Evolutionary conservation across 345 rosid genomes (phyloP).

Genomic region (Hypericum perforatum): DNA sequence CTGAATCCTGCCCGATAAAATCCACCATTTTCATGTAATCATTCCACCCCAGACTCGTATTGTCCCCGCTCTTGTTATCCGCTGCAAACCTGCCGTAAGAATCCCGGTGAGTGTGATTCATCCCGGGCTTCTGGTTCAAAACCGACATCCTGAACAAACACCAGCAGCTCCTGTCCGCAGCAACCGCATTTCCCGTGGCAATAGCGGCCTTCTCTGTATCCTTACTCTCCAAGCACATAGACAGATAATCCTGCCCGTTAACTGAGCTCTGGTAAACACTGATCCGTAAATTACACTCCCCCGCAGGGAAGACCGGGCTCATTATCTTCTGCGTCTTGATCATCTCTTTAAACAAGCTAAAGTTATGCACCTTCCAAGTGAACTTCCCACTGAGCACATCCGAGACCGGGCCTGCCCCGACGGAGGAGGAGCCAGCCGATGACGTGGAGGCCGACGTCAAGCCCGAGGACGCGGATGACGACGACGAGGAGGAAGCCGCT

Average conservation of each 20-base stretch:
- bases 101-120: slow-evolving; percentile 84
- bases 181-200: slow-evolving; percentile 47
- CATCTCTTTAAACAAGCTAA: slow-evolving; percentile 93
- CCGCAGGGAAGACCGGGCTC: slow-evolving; percentile 97
- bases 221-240: slow-evolving; percentile 98
- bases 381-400: slow-evolving; percentile 92
- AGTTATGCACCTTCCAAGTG: slow-evolving; percentile 96
- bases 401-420: slow-evolving; percentile 47
- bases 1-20: slow-evolving; percentile 59
- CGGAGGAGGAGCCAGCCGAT: slow-evolving; percentile 36
- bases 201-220: slow-evolving; percentile 57
- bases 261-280: slow-evolving; percentile 91
- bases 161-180: slow-evolving; percentile 90
- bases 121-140: slow-evolving; percentile 83
- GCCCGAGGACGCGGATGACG: slow-evolving; percentile 16
- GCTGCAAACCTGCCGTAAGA: slow-evolving; percentile 90
- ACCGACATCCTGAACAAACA: slow-evolving; percentile 96
- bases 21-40: slow-evolving; percentile 94
- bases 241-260: slow-evolving; percentile 66
- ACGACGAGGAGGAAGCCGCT: too few relatives aligned
- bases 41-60: slow-evolving; percentile 95
- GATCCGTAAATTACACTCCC: slow-evolving; percentile 86
- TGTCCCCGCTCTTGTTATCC: slow-evolving; percentile 90
- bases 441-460: neutral
- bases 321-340: slow-evolving; percentile 94